Base-by-base conservation (phyloP, 208 protist species). In the Trypanosomatidae sp. region DNA sequence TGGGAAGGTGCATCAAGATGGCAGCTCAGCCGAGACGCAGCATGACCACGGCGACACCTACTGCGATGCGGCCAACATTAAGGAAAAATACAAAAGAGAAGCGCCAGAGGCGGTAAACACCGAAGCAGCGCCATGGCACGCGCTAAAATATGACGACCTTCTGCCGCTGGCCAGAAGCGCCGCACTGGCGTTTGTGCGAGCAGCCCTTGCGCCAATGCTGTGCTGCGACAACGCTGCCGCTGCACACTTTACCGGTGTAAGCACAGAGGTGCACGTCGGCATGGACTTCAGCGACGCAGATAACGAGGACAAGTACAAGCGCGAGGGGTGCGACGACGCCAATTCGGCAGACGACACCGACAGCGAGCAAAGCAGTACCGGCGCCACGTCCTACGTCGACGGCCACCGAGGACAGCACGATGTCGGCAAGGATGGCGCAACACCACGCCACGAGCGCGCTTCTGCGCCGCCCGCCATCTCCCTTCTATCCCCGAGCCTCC, bases 141-240 rank as follows among this genome's bases (percentile, higher is more conserved):
- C 56, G 1, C 73, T 80, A 5, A 43, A 46, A 1, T 71, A 70
- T 15, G 70, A 80, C 28, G 70, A 76, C 22, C 62, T 80, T 19
- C 58, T 73, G 17, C 65, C 56, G 1, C 46, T 80, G 1, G 76
- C 76, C 13, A 80, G 56, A 13, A 19, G 30, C 12, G 73, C 69
- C 0, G 78, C 78, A 6, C 67, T 73, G 28, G 71, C 73, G 25
- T 65, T 79, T 36, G 69, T 64, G 52, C 72, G 44, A 17, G 71
- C 65, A 13, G 69, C 79, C n/a, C 36, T 76, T 8, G 67, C 73
- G 0, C 67, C 71, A 36, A 28, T 75, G 41, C 43, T 77, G 12
- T 79, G 53, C 58, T 13, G 39, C 25, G 55, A 43, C 1, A 39
- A 43, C 41, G 53, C 2, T 13, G 25, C 56, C 28, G 66, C 65